Conservation (phyloP, 2,329 filamentous ascomycete species). For the Lasiodiplodia hormozganensis region DNA sequence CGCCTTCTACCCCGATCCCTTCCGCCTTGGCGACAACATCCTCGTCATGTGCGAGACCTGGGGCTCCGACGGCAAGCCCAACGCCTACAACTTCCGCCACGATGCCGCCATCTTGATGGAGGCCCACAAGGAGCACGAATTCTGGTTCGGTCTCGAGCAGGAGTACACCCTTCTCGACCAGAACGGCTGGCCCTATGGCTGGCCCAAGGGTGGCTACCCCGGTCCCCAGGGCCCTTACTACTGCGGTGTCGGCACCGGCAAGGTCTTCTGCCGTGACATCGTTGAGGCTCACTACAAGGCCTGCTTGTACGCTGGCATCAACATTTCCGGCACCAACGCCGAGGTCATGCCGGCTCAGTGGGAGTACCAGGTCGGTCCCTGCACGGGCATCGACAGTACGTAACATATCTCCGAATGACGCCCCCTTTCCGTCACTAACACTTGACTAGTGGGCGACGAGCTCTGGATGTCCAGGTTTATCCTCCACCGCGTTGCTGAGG, state of each 20-base stretch:
- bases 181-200: slow-evolving; percentile 89
- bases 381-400: slow-evolving; percentile 83
- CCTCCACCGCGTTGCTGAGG: slow-evolving; percentile 89
- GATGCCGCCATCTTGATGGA: slow-evolving; percentile 91
- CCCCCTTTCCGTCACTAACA: slow-evolving; percentile 33
- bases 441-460: slow-evolving; percentile 80
- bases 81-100: slow-evolving; percentile 98
- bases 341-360: slow-evolving; percentile 98
- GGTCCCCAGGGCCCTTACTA: slow-evolving; percentile 95
- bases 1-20: slow-evolving; percentile 89
- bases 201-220: slow-evolving; percentile 86
- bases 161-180: slow-evolving; percentile 94
- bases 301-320: slow-evolving; percentile 85
- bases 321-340: slow-evolving; percentile 98
- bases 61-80: slow-evolving; percentile 91
- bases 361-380: slow-evolving; percentile 97
- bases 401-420: slow-evolving; percentile 43
- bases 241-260: slow-evolving; percentile 96
- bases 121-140: slow-evolving; percentile 78
- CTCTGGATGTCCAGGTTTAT: slow-evolving; percentile 94
- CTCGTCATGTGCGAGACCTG: slow-evolving; percentile 94
- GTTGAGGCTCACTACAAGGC: slow-evolving; percentile 94
- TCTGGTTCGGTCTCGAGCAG: slow-evolving; percentile 98
- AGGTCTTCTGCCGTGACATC: slow-evolving; percentile 97
- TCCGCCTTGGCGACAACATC: slow-evolving; percentile 89